Base-by-base conservation (phyloP, 1,139 yeast genomes). In the Sugiyamaella pinicola region DNA sequence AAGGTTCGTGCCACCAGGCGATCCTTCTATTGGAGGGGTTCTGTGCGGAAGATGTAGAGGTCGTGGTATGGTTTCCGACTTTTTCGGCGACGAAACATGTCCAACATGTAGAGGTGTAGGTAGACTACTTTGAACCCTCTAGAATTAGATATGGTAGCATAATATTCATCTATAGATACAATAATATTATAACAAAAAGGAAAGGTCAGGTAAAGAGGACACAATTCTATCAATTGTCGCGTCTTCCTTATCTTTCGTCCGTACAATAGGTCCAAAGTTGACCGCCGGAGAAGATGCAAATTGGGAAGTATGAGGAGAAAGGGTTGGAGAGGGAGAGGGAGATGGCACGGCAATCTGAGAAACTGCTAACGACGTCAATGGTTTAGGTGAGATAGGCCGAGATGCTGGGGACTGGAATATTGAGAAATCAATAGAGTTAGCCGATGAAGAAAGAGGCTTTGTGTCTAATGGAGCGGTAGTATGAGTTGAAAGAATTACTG, bases 1-100 rank as follows among this genome's bases (percentile, higher is more conserved):
- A 0, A 49, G 79, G 9, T 71, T 81, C 29, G 86, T 87, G 1
- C 69, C 65, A 9, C 96, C 96, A 0, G 96, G 96, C 1, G 96
- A 89, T 61, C 95, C 96, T 0, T 68, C 91, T 21, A 72, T 88
- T 10, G 96, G 96, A 0, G 96, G 96, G 1, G 68, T 76, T 1
- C 63, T 85, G 4, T 90, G 97, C 70, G 91, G 91, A 0, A 70
- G 82, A 51, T 90, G 96, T 63, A 68, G 89, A 48, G 96, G 96
- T 1, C 58, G 78, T 0, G 96, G 96, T 0, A 60, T 77, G 55
- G 74, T 79, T 1, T 69, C 74, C 9, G 73, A 69, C 33, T 54
- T 70, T 39, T 46, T 65, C 10, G 53, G 56, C 40, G 64, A 64
- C 4, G 62, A 59, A 13, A 56, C 60, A 0, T 66, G 70, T 49